phyloP scores from a whole-genome alignment of 495 filamentous ascomycete species.

The Aspergillus cavernicola region DNA sequence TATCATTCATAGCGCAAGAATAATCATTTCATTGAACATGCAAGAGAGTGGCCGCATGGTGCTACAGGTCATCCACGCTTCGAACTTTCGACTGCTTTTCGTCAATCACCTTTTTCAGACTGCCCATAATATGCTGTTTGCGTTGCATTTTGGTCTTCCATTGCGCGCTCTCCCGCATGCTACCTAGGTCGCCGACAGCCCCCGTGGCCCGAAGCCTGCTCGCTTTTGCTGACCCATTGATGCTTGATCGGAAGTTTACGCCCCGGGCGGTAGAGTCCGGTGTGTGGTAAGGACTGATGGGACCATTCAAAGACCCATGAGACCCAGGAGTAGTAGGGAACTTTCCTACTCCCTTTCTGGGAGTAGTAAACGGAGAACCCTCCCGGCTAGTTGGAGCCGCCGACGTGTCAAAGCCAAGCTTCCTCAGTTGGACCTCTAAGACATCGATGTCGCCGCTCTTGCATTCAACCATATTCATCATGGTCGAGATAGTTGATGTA shows the following conservation, averaged over 20 bases:
- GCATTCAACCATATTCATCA: slow-evolving; percentile 88
- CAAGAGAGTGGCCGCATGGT: slow-evolving; percentile 12
- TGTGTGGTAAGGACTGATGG: slow-evolving; percentile 49
- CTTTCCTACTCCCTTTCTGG: slow-evolving; percentile 36
- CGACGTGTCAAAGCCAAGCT: slow-evolving; percentile 55
- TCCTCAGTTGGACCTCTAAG: slow-evolving; percentile 78
- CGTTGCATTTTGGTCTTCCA: slow-evolving; percentile 55
- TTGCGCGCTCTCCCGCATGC: slow-evolving; percentile 53
- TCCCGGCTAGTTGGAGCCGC: slow-evolving; percentile 46
- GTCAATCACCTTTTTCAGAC: slow-evolving; percentile 37
- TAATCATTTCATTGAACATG: neutral
- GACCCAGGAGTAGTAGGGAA: slow-evolving; percentile 40
- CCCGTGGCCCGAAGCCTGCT: slow-evolving; percentile 42
- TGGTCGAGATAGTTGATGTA: slow-evolving; percentile 81
- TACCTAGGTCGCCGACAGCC: slow-evolving; percentile 30
- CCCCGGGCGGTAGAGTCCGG: slow-evolving; percentile 47
- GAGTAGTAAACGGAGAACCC: slow-evolving; percentile 62
- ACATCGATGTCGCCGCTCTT: slow-evolving; percentile 85
- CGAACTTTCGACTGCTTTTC: slow-evolving; percentile 37
- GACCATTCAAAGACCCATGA: slow-evolving; percentile 36
- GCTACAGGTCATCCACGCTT: slow-evolving; percentile 33
- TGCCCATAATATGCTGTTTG: slow-evolving; percentile 50
- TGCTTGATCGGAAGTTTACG: slow-evolving; percentile 40
- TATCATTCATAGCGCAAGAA: slow-evolving; percentile 14
- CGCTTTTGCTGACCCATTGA: slow-evolving; percentile 44